A percentile compares a stretch with the other conserved stretches of the same genome.
These are phyloP conservation scores for Calendula officinalis DNA, from an alignment of 129 eudicot species.

Conservation along the genomic window DNA sequence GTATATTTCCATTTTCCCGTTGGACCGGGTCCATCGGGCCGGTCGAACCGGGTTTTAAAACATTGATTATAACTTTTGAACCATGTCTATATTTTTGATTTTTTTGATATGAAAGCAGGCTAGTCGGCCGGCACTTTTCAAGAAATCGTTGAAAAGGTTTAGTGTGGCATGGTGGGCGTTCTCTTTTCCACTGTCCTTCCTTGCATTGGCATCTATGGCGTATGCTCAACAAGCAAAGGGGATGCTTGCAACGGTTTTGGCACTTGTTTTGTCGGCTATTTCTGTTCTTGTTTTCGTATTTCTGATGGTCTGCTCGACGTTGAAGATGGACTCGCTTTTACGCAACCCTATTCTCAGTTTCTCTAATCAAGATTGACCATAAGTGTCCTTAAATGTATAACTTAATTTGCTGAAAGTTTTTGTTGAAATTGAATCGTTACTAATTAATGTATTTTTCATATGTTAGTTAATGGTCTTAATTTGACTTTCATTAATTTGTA, in stretches of 20 bases:
- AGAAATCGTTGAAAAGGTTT: constrained; percentile 49
- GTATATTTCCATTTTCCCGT: too few relatives aligned
- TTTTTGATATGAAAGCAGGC: constrained; percentile 27
- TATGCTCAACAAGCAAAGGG: constrained; percentile 43
- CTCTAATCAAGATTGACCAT: constrained; percentile 8
- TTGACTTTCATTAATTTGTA: too few relatives aligned
- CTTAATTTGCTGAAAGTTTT: neutral
- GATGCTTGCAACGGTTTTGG: constrained; percentile 8
- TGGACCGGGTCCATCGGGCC: too few relatives aligned
- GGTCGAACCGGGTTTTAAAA: too few relatives aligned
- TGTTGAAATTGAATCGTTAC: neutral
- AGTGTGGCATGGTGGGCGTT: constrained; percentile 71
- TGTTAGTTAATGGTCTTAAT: neutral
- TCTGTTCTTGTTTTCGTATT: constrained; percentile 33
- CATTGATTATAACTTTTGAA: neutral
- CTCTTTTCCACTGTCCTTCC: constrained; percentile 49
- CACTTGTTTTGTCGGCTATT: constrained; percentile 26
- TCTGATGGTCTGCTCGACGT: constrained; percentile 31
- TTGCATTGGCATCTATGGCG: constrained; percentile 43
- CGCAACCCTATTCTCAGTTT: constrained; percentile 36
- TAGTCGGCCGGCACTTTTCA: constrained; percentile 47
- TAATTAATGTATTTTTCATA: neutral
- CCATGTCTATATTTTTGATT: neutral
- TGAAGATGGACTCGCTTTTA: constrained; percentile 30
- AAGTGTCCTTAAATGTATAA: neutral